These are phyloP conservation scores for Talaromyces sp. DNA, from an alignment of 2,329 filamentous ascomycete genomes.

Conservation along the genomic window DNA sequence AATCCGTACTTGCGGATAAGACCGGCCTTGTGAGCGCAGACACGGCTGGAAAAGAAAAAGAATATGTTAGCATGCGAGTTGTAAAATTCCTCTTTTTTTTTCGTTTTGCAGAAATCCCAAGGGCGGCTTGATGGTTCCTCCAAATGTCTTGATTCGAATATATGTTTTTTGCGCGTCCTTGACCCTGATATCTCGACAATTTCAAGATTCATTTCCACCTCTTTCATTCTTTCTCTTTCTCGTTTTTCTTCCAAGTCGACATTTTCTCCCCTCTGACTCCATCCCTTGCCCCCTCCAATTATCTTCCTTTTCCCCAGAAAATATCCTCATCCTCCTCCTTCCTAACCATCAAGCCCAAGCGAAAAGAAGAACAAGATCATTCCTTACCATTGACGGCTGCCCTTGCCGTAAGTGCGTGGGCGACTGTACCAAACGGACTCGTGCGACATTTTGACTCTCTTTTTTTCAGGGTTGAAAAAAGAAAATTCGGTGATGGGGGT, in stretches of 20 bases:
- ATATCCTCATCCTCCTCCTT: neutral
- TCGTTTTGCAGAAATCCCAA: too few relatives aligned
- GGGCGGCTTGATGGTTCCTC: neutral
- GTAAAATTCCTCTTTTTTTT: neutral
- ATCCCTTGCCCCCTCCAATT: too few relatives aligned
- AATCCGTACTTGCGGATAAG: slow-evolving; percentile 99
- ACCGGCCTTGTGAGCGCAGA: slow-evolving; percentile 94
- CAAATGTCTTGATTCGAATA: neutral
- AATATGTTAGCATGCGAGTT: neutral
- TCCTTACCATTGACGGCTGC: slow-evolving; percentile 87
- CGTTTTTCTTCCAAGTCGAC: neutral
- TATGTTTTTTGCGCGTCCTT: neutral
- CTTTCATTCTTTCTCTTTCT: neutral
- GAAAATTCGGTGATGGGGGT: neutral
- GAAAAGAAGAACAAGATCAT: slow-evolving; percentile 15
- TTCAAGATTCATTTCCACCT: neutral
- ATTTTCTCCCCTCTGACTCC: too few relatives aligned
- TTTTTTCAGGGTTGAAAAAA: neutral
- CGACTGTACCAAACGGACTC: slow-evolving; percentile 99
- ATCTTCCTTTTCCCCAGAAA: too few relatives aligned
- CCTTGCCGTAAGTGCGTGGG: slow-evolving; percentile 88
- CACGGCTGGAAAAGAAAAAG: slow-evolving; percentile 52
- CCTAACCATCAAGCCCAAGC: slow-evolving; percentile 1
- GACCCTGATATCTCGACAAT: neutral
- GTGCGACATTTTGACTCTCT: slow-evolving; percentile 64